Evolutionary conservation across 306 rosid species (phyloP).

Genomic region (Canavalia ensiformis): DNA sequence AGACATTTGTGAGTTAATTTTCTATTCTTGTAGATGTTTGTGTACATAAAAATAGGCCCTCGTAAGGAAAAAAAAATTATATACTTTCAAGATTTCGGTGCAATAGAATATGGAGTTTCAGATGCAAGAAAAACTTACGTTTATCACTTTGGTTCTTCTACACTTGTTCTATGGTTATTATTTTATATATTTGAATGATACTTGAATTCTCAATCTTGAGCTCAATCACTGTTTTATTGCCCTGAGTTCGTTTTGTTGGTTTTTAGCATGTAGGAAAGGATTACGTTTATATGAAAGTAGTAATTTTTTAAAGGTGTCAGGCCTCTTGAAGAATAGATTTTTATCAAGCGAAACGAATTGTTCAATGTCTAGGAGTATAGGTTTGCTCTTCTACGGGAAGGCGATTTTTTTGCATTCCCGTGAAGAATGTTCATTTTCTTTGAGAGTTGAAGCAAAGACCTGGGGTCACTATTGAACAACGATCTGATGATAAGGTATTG

Average conservation of each 20-base stretch:
- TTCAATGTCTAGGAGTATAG: neutral
- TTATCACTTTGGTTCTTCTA: neutral
- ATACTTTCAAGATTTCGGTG: constrained; percentile 1
- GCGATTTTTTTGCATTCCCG: neutral
- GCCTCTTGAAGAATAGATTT: neutral
- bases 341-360: neutral
- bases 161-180: neutral
- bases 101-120: constrained; percentile 5
- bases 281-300: neutral
- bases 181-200: neutral
- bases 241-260: neutral
- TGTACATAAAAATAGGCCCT: constrained; percentile 21
- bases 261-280: neutral
- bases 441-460: neutral
- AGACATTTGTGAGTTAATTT: constrained; percentile 19
- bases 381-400: neutral
- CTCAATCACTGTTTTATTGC: neutral
- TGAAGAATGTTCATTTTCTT: neutral
- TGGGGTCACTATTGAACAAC: neutral
- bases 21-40: neutral
- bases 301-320: neutral
- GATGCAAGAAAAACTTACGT: neutral
- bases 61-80: neutral
- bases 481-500: neutral
- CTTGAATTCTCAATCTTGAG: neutral